Base-by-base conservation (phyloP, 2,329 filamentous ascomycete species). In the Chaetomium sp. region DNA sequence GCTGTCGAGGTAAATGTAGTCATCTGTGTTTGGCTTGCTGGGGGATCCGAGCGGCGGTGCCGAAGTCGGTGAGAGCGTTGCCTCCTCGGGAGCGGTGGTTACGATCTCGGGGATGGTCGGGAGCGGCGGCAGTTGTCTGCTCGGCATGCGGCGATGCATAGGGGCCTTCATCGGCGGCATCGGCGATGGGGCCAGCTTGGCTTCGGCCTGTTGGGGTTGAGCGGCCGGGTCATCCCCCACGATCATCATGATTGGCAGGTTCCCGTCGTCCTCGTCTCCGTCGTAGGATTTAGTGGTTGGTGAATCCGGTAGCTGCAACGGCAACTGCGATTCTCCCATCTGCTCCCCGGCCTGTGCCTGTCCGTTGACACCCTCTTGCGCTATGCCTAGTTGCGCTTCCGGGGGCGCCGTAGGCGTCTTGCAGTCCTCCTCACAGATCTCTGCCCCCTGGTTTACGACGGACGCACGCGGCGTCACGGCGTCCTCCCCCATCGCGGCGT, bases 1-100 rank as follows among this genome's bases (percentile, higher is more conserved):
- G 57, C 78, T 82, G 60, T 75, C 75, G 55, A 83, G 75, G 69
- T 80, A 83, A 42, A 85, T 71, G 62, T 78, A 80, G 42, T 83
- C 81, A 2, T 81, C 79, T 23, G 57, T 59, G 51, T 64, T 69
- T 38, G 38, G 29, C 62, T 55, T 65, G 51, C 42, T 35, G 12
- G 60, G 19, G 3, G 62, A 53, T 19, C 67, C 63, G 50, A 33
- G 62, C n/a, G 55, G 62, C 31, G 62, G 56, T 7, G 53, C n/a
- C 2, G 67, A 65, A 7, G 67, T 63, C 31, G 69, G 66, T 12
- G 69, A 68, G 29, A 67, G 27, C 2, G 57, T 31, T 21, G 60
- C 59, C 25, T 68, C 67, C 12, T 72, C 67, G 3, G 72, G 68
- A 7, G 65, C 68, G 0, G 71, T 75, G 21, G 74, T 68, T 6